Evolutionary conservation across 2,329 filamentous ascomycete genomes (phyloP).

Genomic region (Coleophoma crateriformis): DNA sequence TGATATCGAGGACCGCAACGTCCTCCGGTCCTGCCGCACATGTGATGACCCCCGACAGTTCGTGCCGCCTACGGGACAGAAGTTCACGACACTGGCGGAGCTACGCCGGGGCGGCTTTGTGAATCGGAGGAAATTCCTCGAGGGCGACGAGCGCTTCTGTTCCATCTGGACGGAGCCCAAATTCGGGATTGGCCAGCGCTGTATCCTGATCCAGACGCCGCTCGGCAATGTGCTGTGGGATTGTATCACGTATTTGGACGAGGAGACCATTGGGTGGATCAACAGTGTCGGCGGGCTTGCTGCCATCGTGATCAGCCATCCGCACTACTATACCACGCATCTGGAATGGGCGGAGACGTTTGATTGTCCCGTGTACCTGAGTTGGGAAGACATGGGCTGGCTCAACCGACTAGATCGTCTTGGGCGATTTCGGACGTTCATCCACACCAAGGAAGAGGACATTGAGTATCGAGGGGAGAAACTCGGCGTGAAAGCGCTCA

Average conservation of each 20-base stretch:
- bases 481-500: constrained; percentile 55
- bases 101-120: constrained; percentile 35
- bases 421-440: constrained; percentile 37
- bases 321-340: constrained; percentile 78
- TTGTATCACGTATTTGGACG: constrained; percentile 64
- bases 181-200: constrained; percentile 71
- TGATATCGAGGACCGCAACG: constrained; percentile 41
- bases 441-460: constrained; percentile 34
- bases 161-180: constrained; percentile 47
- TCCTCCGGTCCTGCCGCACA: constrained; percentile 56
- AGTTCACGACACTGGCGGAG: constrained; percentile 54
- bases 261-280: constrained; percentile 53
- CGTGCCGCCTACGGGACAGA: constrained; percentile 57
- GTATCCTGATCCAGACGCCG: constrained; percentile 60
- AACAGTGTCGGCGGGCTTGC: constrained; percentile 56
- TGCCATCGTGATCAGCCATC: constrained; percentile 73
- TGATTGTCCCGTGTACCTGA: constrained; percentile 63
- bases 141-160: constrained; percentile 39
- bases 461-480: constrained; percentile 30
- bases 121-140: constrained; percentile 46
- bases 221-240: constrained; percentile 77
- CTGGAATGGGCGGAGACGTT: constrained; percentile 68
- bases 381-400: constrained; percentile 63
- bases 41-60: constrained; percentile 72
- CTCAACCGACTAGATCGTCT: constrained; percentile 38